Evolutionary conservation across 2,329 filamentous ascomycete species (phyloP), one percentile per base, ranked within the genome.

Genomic region (Penicillium polonicum): DNA sequence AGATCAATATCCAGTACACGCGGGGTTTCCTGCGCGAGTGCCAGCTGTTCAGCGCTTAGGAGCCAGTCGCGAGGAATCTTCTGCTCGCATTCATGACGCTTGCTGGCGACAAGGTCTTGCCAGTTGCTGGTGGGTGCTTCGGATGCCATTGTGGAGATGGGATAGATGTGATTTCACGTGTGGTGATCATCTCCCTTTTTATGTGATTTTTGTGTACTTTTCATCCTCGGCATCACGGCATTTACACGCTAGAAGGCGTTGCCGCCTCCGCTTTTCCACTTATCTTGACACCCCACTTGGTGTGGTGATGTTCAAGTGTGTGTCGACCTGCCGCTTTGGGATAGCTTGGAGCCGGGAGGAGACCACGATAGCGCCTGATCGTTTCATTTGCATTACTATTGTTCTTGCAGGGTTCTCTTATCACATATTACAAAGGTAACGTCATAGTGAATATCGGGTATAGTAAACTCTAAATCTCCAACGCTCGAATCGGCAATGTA

Each of bases 61-160:
- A 55, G 61, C 75, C 74, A 77, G 62, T 72, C 66, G 8, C 55
- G 35, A 2, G 74, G 74, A 31, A 75, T 74, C 17, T 70, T 67
- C 7, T 61, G 45, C n/a, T 65, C 55, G 49, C 69, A 67, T 55
- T 72, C 68, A 31, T 61, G 60, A 52, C 68, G 69, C 48, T 74
- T 74, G n/a, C 58, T 43, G 21, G 61, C 55, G 13, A 68, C 67
- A 6, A 63, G 42, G 6, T 57, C 52, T 39, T 64, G 62, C 68
- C 69, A 71, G 46, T 59, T 57, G 13, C 42, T 35, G 2, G 38
- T 5, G 9, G 29, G 3, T 39, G 38, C 15, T 58, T 60, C 31
- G 36, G 41, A 42, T 41, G 46, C 25, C 60, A 61, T 62, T 35
- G 6, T 46, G 13, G 7, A 29, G 31, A 7, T 36, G 19, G 12